Conservation (phyloP, 176 grass and related monocot species). For the Cymbopogon citratus region DNA sequence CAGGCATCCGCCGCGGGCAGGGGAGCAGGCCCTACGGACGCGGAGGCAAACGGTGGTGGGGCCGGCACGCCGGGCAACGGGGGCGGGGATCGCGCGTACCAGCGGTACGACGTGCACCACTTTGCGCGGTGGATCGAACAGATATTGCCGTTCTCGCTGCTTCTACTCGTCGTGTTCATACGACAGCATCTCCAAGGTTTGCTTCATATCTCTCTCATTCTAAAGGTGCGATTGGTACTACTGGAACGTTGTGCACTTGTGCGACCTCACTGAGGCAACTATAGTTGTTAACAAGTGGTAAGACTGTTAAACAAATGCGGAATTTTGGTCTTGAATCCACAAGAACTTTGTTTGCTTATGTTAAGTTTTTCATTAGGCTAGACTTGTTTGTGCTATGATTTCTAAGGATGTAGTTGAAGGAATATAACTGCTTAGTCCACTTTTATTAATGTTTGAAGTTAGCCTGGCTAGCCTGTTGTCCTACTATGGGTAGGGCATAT, state of each 20-base stretch:
- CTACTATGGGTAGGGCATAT: not conserved
- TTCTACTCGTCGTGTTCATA: conserved; percentile 95
- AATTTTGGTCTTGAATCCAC: not conserved
- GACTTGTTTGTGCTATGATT: conserved; percentile 2
- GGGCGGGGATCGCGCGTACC: conserved; percentile 64
- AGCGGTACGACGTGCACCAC: conserved; percentile 92
- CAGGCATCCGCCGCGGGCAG: conserved; percentile 20
- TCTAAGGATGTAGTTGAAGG: not conserved
- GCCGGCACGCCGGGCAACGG: conserved; percentile 25
- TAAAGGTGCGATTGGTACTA: not conserved
- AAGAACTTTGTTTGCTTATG: not conserved
- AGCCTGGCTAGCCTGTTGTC: not conserved
- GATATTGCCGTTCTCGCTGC: conserved; percentile 91
- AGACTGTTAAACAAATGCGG: not conserved
- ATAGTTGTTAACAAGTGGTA: not conserved
- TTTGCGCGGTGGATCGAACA: conserved; percentile 93
- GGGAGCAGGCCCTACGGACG: conserved; percentile 28
- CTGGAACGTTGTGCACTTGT: not conserved
- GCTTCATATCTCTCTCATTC: not conserved
- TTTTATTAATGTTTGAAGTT: conserved; percentile 4
- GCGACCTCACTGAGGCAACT: not conserved
- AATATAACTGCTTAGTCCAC: not conserved
- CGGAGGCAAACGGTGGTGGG: conserved; percentile 35
- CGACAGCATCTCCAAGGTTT: conserved; percentile 97
- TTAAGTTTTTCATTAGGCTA: not conserved